Evolutionary conservation across 352 stramenopile genomes (phyloP).

Genomic region (Stramenopiles sp.): DNA sequence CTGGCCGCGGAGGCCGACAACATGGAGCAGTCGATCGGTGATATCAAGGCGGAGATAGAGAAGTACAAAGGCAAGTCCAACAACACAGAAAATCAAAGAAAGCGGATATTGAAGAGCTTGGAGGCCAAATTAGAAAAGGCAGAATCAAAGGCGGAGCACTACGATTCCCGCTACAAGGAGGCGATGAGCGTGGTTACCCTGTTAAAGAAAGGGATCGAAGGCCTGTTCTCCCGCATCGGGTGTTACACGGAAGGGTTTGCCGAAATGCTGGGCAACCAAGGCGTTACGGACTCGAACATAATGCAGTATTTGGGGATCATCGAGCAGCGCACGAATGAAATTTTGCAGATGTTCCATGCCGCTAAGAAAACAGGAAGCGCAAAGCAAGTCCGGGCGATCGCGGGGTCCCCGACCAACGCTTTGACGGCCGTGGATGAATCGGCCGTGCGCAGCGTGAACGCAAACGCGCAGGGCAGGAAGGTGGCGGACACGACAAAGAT

Average conservation of each 20-base stretch:
- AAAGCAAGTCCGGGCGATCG: neutral
- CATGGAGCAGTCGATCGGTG: conserved; percentile 27
- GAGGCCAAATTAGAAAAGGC: conserved; percentile 28
- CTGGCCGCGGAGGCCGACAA: conserved; percentile 76
- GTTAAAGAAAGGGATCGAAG: conserved; percentile 55
- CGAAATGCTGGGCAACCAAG: conserved; percentile 53
- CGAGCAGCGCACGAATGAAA: conserved; percentile 73
- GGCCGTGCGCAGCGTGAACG: neutral
- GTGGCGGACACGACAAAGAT: neutral
- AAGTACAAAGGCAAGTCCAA: conserved; percentile 38
- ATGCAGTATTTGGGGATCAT: conserved; percentile 80
- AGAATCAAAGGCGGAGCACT: conserved; percentile 29
- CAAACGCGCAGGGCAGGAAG: no score
- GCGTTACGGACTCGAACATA: conserved; percentile 78
- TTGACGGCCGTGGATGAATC: neutral
- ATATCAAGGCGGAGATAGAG: conserved; percentile 30
- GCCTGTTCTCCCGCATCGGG: conserved; percentile 48
- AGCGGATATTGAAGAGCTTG: conserved; percentile 29
- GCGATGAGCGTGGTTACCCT: conserved; percentile 61
- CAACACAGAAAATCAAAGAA: conserved; percentile 31
- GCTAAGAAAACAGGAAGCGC: conserved; percentile 19
- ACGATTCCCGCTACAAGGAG: conserved; percentile 51
- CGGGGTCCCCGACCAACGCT: neutral
- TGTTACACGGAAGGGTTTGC: conserved; percentile 51
- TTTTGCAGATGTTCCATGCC: conserved; percentile 59